Conservation (phyloP, 768 basidiomycete genomes). For the Pleurotus ostreatus region DNA sequence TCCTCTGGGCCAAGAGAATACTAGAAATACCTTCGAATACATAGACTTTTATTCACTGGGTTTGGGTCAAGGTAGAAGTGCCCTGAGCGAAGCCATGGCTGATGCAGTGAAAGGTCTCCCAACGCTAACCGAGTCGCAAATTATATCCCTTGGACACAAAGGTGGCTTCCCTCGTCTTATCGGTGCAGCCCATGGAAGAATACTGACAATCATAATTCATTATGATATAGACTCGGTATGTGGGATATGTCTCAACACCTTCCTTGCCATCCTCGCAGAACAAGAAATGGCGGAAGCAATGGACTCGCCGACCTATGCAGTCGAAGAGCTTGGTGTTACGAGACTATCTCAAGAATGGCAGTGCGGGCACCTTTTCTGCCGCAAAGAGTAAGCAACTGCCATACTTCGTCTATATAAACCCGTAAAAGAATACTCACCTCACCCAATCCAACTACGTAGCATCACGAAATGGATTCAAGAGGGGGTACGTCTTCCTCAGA, state of each 20-base stretch:
- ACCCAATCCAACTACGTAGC: slow-evolving; percentile 26
- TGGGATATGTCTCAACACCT: slow-evolving; percentile 71
- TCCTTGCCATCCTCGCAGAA: slow-evolving; percentile 65
- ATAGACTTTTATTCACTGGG: no score
- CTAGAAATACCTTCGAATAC: no score
- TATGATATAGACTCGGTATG: slow-evolving; percentile 55
- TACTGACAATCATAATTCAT: no score
- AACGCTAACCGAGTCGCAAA: slow-evolving; percentile 43
- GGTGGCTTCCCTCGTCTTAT: slow-evolving; percentile 25
- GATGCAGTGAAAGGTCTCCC: slow-evolving; percentile 36
- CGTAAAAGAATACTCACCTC: slow-evolving; percentile 12
- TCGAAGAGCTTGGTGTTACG: slow-evolving; percentile 70
- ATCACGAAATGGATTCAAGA: slow-evolving; percentile 61
- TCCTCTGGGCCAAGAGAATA: no score
- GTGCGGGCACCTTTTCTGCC: slow-evolving; percentile 74
- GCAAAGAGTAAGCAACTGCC: slow-evolving; percentile 57
- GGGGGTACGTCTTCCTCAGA: slow-evolving; percentile 38
- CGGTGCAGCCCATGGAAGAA: no score
- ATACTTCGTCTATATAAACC: slow-evolving; percentile 8
- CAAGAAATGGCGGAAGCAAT: slow-evolving; percentile 71
- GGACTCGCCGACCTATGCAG: slow-evolving; percentile 73
- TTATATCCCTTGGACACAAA: slow-evolving; percentile 42
- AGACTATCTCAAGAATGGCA: slow-evolving; percentile 47
- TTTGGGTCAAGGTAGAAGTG: no score
- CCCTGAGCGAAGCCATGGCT: no score